Conservation (phyloP, 1,284 basidiomycete genomes). For the Exobasidium cylindrosporum region DNA sequence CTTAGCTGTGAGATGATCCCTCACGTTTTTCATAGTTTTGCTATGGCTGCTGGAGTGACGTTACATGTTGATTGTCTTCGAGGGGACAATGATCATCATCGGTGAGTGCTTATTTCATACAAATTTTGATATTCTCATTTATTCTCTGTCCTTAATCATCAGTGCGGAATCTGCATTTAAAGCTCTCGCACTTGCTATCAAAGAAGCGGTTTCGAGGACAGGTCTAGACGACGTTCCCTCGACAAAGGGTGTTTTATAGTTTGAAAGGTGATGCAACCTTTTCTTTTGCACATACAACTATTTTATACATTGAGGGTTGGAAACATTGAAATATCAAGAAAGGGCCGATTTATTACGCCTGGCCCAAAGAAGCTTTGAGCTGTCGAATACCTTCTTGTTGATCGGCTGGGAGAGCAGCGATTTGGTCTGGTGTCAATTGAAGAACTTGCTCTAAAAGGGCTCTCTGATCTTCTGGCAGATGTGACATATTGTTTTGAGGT, state of each 20-base stretch:
- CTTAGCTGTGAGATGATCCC: constrained; percentile 86
- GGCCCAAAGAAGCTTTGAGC: constrained; percentile 52
- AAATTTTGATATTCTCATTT: neutral
- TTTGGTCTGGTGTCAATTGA: constrained; percentile 78
- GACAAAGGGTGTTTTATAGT: constrained; percentile 73
- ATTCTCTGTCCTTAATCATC: constrained; percentile 13
- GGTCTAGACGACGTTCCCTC: constrained; percentile 89
- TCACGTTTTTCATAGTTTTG: constrained; percentile 88
- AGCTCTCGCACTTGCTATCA: constrained; percentile 89
- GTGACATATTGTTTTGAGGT: constrained; percentile 28
- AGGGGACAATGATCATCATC: constrained; percentile 96
- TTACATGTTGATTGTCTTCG: constrained; percentile 89
- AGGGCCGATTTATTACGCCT: constrained; percentile 16
- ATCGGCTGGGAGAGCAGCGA: constrained; percentile 74
- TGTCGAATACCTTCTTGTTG: constrained; percentile 83
- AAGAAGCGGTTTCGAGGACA: constrained; percentile 84
- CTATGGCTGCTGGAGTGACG: constrained; percentile 83
- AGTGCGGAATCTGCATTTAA: constrained; percentile 98
- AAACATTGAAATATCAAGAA: neutral
- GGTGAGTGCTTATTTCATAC: constrained; percentile 65
- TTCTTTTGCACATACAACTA: neutral
- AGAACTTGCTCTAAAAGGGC: constrained; percentile 67
- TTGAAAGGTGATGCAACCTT: neutral
- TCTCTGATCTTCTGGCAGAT: constrained; percentile 45
- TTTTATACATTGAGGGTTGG: neutral